Conservation (phyloP, 192 early-diverging fungal species). For the Linnemannia exigua region DNA sequence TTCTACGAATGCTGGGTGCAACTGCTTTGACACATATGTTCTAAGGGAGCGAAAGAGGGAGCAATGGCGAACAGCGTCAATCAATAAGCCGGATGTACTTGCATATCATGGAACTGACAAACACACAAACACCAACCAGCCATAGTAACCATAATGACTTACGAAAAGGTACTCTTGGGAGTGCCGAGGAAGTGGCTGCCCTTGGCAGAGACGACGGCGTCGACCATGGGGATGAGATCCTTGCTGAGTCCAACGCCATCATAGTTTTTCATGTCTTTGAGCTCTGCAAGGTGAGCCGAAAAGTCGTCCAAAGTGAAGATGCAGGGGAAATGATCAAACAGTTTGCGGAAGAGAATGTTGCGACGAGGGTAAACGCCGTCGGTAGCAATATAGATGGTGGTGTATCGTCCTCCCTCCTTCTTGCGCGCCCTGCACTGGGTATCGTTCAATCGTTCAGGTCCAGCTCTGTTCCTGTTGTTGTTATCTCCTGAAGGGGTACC, state of each 20-base stretch:
- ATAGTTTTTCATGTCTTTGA: slow-evolving; percentile 51
- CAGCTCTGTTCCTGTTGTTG: background rate
- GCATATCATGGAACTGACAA: background rate
- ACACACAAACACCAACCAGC: background rate
- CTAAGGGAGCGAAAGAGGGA: background rate
- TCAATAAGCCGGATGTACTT: no score
- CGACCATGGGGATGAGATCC: slow-evolving; percentile 69
- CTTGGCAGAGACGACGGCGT: slow-evolving; percentile 66
- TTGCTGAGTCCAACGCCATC: slow-evolving; percentile 62
- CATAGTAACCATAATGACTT: slow-evolving; percentile 11
- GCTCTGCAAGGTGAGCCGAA: slow-evolving; percentile 36
- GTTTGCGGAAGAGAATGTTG: slow-evolving; percentile 53
- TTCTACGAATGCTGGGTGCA: slow-evolving; percentile 46
- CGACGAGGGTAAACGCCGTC: slow-evolving; percentile 53
- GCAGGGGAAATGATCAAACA: slow-evolving; percentile 66
- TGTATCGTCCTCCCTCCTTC: slow-evolving; percentile 29
- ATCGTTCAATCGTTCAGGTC: slow-evolving; percentile 15
- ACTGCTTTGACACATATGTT: slow-evolving; percentile 52
- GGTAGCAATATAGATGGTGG: slow-evolving; percentile 58
- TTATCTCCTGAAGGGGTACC: background rate
- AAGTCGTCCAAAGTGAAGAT: slow-evolving; percentile 68
- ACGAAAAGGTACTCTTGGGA: slow-evolving; percentile 63
- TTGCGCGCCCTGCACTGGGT: slow-evolving; percentile 15
- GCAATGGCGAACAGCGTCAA: background rate
- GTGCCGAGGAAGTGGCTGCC: slow-evolving; percentile 67